These are phyloP conservation scores for Phytophthora melonis DNA, from an alignment of 352 stramenopile genomes.

Conservation along the genomic window DNA sequence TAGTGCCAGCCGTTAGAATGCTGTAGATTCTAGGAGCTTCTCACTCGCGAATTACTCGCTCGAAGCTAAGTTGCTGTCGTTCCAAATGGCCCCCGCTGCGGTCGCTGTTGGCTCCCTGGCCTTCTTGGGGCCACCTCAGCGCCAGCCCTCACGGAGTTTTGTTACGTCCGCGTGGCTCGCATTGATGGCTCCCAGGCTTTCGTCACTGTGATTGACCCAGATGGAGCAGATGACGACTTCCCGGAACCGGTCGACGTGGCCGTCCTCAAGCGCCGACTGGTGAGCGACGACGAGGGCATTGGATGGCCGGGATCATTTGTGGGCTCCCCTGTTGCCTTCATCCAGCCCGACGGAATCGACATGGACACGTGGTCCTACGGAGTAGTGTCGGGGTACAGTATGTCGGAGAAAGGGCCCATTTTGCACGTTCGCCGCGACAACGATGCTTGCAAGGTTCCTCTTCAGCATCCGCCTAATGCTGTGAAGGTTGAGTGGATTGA, in stretches of 20 bases:
- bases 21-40: too few species aligned
- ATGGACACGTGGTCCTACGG: conserved; percentile 15
- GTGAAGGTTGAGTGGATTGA: conserved; percentile 11
- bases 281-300: not conserved
- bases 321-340: conserved; percentile 6
- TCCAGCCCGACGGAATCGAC: not conserved
- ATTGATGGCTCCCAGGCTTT: not conserved
- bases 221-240: not conserved
- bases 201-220: not conserved
- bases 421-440: not conserved
- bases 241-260: not conserved
- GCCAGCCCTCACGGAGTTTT: not conserved
- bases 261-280: not conserved
- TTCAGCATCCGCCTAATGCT: not conserved
- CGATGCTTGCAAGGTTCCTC: not conserved
- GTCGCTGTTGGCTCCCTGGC: not conserved
- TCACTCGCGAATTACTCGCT: too few species aligned
- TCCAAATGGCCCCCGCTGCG: too few species aligned
- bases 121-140: not conserved
- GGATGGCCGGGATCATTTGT: conserved; percentile 13
- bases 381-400: conserved; percentile 14
- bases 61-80: too few species aligned
- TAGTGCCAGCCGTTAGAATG: too few species aligned
- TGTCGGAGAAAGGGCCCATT: not conserved
- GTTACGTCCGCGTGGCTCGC: not conserved